Evolutionary conservation across 805 yeast genomes (phyloP), one percentile per base, ranked within the genome.

Genomic region (Kregervanrija pseudodelftensis): DNA sequence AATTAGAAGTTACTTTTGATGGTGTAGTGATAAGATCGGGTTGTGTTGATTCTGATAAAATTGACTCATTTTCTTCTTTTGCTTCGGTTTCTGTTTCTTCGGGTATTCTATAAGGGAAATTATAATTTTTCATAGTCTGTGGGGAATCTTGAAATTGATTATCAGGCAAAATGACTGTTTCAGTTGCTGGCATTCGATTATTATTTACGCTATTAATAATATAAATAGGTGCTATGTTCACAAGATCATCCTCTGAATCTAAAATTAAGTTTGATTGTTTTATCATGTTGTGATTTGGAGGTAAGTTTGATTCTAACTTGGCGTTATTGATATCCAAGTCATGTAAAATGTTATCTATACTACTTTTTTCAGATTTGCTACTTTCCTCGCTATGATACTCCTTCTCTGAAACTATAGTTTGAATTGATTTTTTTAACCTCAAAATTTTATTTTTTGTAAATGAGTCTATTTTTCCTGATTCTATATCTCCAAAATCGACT

Each of bases 21-120:
- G 36, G 36, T 14, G 36, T 14, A 5, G 36, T 13, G 13, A 14
- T 14, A 13, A 14, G 8, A 11, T 8, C 36, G 7, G 13, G 36
- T 33, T 13, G 15, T 13, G 15, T 33, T 8, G 36, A 33, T 33
- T 14, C 15, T 13, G 36, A 33, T 5, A 13, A 9, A 8, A 14
- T 33, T n/a, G 37, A 28, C 13, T 37, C 45, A 12, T 33, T 30
- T 5, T 43, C 47, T 22, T 44, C 39, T 22, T 22, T 22, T 22
- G 28, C 7, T 22, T 22, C 28, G 28, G 28, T 22, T 10, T 32
- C 28, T 2, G 40, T 45, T n/a, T 45, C 53, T 22, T 49, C 53
- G 8, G 46, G 34, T 9, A 44, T 48, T 5, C 46, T 33, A 11
- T 47, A 49, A 2, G 56, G 50, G 28, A 47, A 44, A 8, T 35